Conservation (phyloP, 257 asterid species). For the Primulina eburnea region DNA sequence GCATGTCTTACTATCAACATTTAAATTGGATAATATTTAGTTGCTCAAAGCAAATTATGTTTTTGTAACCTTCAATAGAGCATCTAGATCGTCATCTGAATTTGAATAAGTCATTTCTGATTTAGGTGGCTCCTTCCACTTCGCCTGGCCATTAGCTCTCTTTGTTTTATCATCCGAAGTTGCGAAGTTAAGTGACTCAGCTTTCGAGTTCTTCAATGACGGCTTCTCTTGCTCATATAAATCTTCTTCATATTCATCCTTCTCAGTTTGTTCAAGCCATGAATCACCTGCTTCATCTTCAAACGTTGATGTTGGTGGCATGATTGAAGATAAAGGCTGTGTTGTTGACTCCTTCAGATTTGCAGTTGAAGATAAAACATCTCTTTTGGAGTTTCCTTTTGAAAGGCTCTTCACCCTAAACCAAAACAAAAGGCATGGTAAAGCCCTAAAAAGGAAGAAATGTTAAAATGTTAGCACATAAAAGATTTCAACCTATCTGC, state of each 20-base stretch:
- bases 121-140: conserved; percentile 77
- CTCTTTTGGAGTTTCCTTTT: conserved; percentile 78
- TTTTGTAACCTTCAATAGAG: conserved; percentile 67
- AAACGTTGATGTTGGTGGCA: conserved; percentile 49
- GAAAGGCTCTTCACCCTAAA: conserved; percentile 95
- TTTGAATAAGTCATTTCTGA: conserved; percentile 48
- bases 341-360: conserved; percentile 74
- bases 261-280: conserved; percentile 82
- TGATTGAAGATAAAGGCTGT: conserved; percentile 50
- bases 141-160: conserved; percentile 58
- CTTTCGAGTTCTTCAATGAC: conserved; percentile 53
- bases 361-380: conserved; percentile 54
- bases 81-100: conserved; percentile 62
- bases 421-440: conserved; percentile 15
- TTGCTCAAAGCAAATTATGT: conserved; percentile 6
- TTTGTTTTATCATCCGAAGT: conserved; percentile 56
- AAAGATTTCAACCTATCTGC: conserved; percentile 71
- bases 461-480: neutral
- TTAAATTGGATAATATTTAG: neutral
- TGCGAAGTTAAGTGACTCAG: conserved; percentile 44
- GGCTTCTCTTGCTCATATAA: conserved; percentile 75
- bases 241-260: conserved; percentile 80
- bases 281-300: conserved; percentile 84
- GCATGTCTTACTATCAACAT: conserved; percentile 16
- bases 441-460: conserved; percentile 9